Conservation (phyloP, 1,139 yeast species). For the Magnusiomyces ingens region DNA sequence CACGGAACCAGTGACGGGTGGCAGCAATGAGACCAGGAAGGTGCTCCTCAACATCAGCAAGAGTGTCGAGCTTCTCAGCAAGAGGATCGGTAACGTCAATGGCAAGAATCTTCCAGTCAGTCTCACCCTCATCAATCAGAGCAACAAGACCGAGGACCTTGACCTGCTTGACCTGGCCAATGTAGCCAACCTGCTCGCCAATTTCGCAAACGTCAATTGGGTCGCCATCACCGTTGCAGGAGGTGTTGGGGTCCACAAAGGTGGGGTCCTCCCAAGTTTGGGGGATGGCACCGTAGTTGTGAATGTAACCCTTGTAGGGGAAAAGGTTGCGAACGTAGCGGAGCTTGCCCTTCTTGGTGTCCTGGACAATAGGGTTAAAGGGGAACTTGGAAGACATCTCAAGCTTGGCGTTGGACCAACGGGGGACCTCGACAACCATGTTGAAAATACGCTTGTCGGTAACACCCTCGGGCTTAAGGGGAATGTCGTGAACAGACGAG, state of each 20-base stretch:
- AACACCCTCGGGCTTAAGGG: conserved; percentile 55
- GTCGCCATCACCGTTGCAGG: conserved; percentile 69
- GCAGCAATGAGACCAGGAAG: conserved; percentile 79
- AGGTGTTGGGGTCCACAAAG: conserved; percentile 56
- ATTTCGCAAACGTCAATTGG: conserved; percentile 89
- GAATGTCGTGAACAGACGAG: conserved; percentile 85
- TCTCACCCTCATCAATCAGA: conserved; percentile 83
- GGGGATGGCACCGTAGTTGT: conserved; percentile 91
- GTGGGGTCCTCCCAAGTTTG: conserved; percentile 95
- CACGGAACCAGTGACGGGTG: conserved; percentile 85
- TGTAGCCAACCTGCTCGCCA: conserved; percentile 61
- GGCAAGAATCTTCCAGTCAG: conserved; percentile 88
- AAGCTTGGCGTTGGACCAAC: conserved; percentile 87
- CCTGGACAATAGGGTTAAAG: conserved; percentile 82
- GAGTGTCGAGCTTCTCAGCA: conserved; percentile 62
- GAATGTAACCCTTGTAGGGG: conserved; percentile 88
- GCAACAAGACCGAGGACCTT: conserved; percentile 85
- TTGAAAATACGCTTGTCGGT: conserved; percentile 60
- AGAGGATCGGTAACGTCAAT: conserved; percentile 70
- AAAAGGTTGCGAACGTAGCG: conserved; percentile 81
- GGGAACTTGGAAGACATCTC: conserved; percentile 26
- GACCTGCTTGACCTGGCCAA: conserved; percentile 76
- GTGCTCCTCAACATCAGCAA: conserved; percentile 66
- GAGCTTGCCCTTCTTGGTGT: conserved; percentile 74
- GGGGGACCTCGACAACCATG: conserved; percentile 85